These are phyloP conservation scores for Starmerella floris DNA, from an alignment of 805 yeast species.

Conservation along the genomic window DNA sequence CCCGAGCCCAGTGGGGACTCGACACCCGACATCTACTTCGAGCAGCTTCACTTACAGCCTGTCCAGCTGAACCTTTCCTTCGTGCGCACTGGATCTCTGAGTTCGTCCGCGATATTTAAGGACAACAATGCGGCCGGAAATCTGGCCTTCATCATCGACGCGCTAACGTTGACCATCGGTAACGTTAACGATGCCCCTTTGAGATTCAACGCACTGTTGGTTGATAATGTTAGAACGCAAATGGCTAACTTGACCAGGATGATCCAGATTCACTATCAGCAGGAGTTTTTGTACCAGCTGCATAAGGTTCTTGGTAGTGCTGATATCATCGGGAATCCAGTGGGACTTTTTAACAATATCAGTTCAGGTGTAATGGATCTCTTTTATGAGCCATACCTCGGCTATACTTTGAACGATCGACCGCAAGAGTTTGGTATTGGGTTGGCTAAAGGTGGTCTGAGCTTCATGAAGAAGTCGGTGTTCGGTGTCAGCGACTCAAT, in stretches of 20 bases:
- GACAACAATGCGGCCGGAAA: conserved; percentile 14
- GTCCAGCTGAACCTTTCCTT: conserved; percentile 77
- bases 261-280: conserved; percentile 74
- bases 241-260: conserved; percentile 56
- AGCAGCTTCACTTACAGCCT: conserved; percentile 85
- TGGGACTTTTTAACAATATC: conserved; percentile 82
- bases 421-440: conserved; percentile 95
- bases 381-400: conserved; percentile 94
- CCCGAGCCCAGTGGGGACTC: conserved; percentile 46
- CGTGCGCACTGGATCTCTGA: conserved; percentile 48
- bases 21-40: conserved; percentile 65
- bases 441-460: conserved; percentile 86
- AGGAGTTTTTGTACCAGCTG: conserved; percentile 79
- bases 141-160: conserved; percentile 50
- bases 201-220: conserved; percentile 66
- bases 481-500: conserved; percentile 90
- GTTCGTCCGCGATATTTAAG: conserved; percentile 50
- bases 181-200: conserved; percentile 96
- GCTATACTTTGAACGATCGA: conserved; percentile 82
- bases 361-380: conserved; percentile 94
- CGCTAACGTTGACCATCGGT: conserved; percentile 91
- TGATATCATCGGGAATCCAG: conserved; percentile 92
- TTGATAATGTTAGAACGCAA: conserved; percentile 84
- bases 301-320: conserved; percentile 93
- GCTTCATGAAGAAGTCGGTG: conserved; percentile 86